Base-by-base conservation (phyloP, 805 yeast genomes). In the Lipomyces oligophaga region DNA sequence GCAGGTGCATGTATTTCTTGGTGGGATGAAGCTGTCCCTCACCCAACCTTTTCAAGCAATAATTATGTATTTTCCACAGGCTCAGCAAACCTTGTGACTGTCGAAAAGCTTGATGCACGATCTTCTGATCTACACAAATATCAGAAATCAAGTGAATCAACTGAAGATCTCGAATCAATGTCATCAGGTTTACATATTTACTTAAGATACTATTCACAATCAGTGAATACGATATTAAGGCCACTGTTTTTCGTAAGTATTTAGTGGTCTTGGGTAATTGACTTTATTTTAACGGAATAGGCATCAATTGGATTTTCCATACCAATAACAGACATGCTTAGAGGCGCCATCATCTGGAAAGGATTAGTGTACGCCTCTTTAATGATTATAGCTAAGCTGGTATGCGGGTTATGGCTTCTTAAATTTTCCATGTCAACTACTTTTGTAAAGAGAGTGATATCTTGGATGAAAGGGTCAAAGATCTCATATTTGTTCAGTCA, bases 211-310 rank as follows among this genome's bases (percentile, higher is more conserved):
- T 41, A 21, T 30, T 10, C 13, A 8, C 27, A 48, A n/a, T 11
- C 34, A 4, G 18, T 38, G n/a, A 24, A 39, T 22, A 16, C 11
- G 11, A 11, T 50, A 7, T 28, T 50, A 16, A 27, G 34, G 10
- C 55, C 55, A 18, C 34, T 51, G 27, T 49, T 51, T 26, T 51
- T 51, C 39, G n/a, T n/a, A n/a, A n/a, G n/a, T n/a, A n/a, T n/a
- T n/a, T n/a, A n/a, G n/a, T n/a, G n/a, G n/a, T n/a, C n/a, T n/a
- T n/a, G n/a, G n/a, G n/a, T n/a, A n/a, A n/a, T n/a, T n/a, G n/a
- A n/a, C n/a, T n/a, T n/a, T n/a, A n/a, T n/a, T n/a, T n/a, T n/a
- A n/a, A n/a, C n/a, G n/a, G n/a, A n/a, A n/a, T n/a, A n/a, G n/a
- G 55, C 46, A 11, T 48, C 54, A 3, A 37, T 51, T 18, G 55